Evolutionary conservation across 805 yeast genomes (phyloP).

Genomic region (Scheffersomyces lignosus): DNA sequence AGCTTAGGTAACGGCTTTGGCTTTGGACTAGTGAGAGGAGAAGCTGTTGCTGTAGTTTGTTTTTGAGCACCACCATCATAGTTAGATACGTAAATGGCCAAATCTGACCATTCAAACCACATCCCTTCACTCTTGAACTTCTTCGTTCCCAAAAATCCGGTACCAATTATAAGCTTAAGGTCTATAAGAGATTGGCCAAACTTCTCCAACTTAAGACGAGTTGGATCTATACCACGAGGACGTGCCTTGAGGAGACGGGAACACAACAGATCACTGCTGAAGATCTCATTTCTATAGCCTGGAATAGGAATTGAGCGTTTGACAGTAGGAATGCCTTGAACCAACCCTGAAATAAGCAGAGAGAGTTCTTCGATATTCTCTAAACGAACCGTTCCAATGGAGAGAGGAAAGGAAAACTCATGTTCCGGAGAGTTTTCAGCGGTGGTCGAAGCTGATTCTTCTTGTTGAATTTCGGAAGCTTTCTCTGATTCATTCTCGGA

Average conservation of each 20-base stretch:
- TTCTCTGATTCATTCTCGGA: conserved; percentile 3
- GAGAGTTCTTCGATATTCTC: conserved; percentile 17
- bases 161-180: conserved; percentile 28
- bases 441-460: background rate
- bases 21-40: background rate
- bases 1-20: background rate
- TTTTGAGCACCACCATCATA: conserved; percentile 5
- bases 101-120: conserved; percentile 47
- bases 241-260: conserved; percentile 22
- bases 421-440: background rate
- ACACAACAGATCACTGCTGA: conserved; percentile 40
- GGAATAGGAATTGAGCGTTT: conserved; percentile 39
- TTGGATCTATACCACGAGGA: conserved; percentile 35
- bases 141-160: conserved; percentile 31
- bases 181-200: conserved; percentile 42
- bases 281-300: conserved; percentile 39
- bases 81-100: conserved; percentile 21
- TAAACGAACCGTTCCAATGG: conserved; percentile 26
- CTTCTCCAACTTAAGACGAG: conserved; percentile 36
- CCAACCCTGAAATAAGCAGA: conserved; percentile 21
- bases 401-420: conserved; percentile 31
- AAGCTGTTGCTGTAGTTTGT: background rate
- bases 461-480: conserved; percentile 1
- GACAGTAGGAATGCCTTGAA: conserved; percentile 21
- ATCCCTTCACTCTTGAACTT: conserved; percentile 42